Base-by-base conservation (phyloP, 257 asterid species). In the Ilex asprella region DNA sequence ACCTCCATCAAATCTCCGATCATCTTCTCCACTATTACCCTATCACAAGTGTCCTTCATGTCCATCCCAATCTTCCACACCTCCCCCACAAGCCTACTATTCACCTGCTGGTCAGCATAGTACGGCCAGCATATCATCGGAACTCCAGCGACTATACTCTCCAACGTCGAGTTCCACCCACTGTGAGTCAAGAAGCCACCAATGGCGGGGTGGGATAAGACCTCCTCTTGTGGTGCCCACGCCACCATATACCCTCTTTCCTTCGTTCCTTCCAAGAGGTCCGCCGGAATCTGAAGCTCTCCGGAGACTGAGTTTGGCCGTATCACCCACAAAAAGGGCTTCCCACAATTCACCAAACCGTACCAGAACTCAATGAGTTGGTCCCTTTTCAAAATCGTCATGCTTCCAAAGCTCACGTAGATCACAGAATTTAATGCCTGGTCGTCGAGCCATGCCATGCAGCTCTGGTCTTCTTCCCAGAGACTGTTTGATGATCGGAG, bases 161-260 rank as follows among this genome's bases (percentile, higher is more conserved):
- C 57, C 30, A 53, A n/a, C 10, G 57, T 53, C 30, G 57, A 53
- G 15, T 53, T 53, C 57, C 57, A 49, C 54, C 54, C 54, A n/a
- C 54, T 49, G 54, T 49, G 54, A 6, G 54, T 49, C 14, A 12
- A 49, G 14, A 49, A 49, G 5, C n/a, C 54, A 3, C 54, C 54
- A 7, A 53, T 21, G 30, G 57, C 57, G 0, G 30, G 6, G 15
- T 53, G 57, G 15, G 30, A 10, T 2, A 53, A 10, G 10, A 53
- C 57, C 10, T 53, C 30, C 15, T n/a, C 30, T 14, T 53, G 57
- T 2, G 27, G 27, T 15, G 57, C 57, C 57, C 57, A 53, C 6
- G 14, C 15, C 30, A 53, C 57, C 2, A 53, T 53, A n/a, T 53
- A 7, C 30, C 57, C 57, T 16, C 30, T 53, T n/a, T 14, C 57